Percentiles rank a stretch among this genome's conserved stretches.
Conservation (phyloP, 2,329 filamentous ascomycete genomes). For the Diaporthe caulivora region DNA sequence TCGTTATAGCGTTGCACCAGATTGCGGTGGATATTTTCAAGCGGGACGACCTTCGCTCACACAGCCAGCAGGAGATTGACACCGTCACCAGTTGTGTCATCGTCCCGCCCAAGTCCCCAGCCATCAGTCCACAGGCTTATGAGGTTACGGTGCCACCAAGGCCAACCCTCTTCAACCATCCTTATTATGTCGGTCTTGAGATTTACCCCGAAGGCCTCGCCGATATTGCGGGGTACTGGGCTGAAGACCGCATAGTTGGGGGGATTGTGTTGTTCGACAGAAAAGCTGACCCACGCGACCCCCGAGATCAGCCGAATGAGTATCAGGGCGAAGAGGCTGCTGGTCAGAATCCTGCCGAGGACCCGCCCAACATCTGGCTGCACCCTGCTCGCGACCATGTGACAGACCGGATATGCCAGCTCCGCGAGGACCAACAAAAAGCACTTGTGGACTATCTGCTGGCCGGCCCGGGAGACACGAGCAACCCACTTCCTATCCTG, state of each 20-base stretch:
- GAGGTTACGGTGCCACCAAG: slow-evolving; percentile 2
- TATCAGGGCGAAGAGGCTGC: not conserved
- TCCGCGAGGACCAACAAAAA: slow-evolving; percentile 43
- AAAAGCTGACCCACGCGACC: slow-evolving; percentile 20
- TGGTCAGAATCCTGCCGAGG: not conserved
- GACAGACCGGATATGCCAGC: slow-evolving; percentile 44
- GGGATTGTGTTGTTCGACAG: slow-evolving; percentile 45
- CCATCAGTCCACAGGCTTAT: not conserved
- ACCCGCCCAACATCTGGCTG: slow-evolving; percentile 26
- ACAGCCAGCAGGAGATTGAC: slow-evolving; percentile 38
- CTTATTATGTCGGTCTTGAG: slow-evolving; percentile 45
- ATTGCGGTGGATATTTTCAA: slow-evolving; percentile 45
- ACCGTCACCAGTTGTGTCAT: slow-evolving; percentile 21
- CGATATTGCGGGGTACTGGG: slow-evolving; percentile 48
- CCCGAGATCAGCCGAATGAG: slow-evolving; percentile 12
- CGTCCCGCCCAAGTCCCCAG: slow-evolving; percentile 32
- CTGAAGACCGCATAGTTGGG: slow-evolving; percentile 46
- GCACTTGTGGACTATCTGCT: slow-evolving; percentile 44
- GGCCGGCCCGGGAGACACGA: slow-evolving; percentile 28
- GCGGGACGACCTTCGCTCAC: slow-evolving; percentile 2
- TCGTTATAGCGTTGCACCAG: slow-evolving; percentile 47
- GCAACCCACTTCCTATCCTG: slow-evolving; percentile 41
- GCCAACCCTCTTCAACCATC: slow-evolving; percentile 47
- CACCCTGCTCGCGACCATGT: slow-evolving; percentile 23
- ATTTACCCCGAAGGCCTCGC: slow-evolving; percentile 49